Percentiles rank a stretch among this genome's conserved stretches.
Conservation (phyloP, 1,284 basidiomycete species). For the Testicularia cyperi region DNA sequence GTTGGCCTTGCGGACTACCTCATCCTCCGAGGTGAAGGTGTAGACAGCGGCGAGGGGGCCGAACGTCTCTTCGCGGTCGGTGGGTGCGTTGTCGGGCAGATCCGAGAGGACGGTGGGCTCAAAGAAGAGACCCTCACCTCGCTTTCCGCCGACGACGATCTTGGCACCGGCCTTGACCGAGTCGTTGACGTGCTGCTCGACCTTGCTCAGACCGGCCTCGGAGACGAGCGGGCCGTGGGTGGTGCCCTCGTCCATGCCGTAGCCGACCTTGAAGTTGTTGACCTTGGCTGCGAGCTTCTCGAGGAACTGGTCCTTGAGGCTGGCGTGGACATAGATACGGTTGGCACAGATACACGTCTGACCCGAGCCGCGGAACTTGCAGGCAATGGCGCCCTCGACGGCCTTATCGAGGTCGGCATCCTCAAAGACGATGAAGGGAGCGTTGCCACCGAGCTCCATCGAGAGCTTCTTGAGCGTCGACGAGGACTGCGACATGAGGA, state of each 20-base stretch:
- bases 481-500: constrained; percentile 79
- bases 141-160: constrained; percentile 81
- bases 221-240: constrained; percentile 96
- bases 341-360: constrained; percentile 77
- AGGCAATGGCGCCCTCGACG: constrained; percentile 79
- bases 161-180: constrained; percentile 80
- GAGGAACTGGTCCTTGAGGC: constrained; percentile 77
- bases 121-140: constrained; percentile 71
- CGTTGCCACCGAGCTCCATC: constrained; percentile 70
- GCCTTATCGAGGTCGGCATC: constrained; percentile 93
- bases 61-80: constrained; percentile 57
- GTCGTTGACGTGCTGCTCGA: constrained; percentile 80
- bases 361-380: constrained; percentile 89
- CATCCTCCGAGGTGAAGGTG: constrained; percentile 88
- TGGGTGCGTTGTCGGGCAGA: constrained; percentile 69
- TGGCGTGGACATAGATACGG: constrained; percentile 67
- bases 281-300: constrained; percentile 79
- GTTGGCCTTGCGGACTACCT: constrained; percentile 85
- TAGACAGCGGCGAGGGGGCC: constrained; percentile 63
- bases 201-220: constrained; percentile 80
- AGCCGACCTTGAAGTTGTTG: constrained; percentile 83
- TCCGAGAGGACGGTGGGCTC: constrained; percentile 85
- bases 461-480: constrained; percentile 84
- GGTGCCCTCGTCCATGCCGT: constrained; percentile 73
- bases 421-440: constrained; percentile 93